Base-by-base conservation (phyloP, 2,329 filamentous ascomycete species). In the Teratosphaeriaceae sp. region DNA sequence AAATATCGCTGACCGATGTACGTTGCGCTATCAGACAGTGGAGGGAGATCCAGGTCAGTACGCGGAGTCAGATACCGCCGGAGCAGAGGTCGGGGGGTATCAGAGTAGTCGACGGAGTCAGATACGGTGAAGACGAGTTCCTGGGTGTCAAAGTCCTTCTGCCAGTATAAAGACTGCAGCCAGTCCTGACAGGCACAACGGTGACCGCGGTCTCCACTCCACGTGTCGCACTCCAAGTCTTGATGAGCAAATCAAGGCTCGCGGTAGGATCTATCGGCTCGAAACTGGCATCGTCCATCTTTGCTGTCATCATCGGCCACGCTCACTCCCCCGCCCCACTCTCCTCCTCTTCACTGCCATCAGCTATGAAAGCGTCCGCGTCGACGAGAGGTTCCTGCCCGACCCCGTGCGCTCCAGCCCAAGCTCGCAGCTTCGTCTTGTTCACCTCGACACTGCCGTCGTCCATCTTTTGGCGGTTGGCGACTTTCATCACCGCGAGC, bases 401-500 rank as follows among this genome's bases (percentile, higher is more conserved):
- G 44, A 89, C 76, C 34, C 70, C 68, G 55, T 88, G 75, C 43
- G 65, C 67, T 37, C 73, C 69, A 9, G 83, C 78, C 80, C 86
- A 94, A 30, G 73, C 73, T 54, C 80, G 71, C 5, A 94, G 68
- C 46, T 68, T 76, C 6, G 70, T 70, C 57, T 77, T 79, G 38
- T 72, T 73, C 21, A 81, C 66, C n/a, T 75, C 64, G 29, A 66
- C 69, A 69, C 63, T 67, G 62, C 59, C 69, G 75, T 52, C 60
- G 16, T 63, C 60, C 16, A 71, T 76, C 57, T 82, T 69, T 53
- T 71, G 71, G 45, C 67, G 68, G 48, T 78, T 74, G 36, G 84
- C 71, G 26, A 92, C 69, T 7, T 76, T 81, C 87, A 96, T 95
- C 45, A 87, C 82, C 47, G 84, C 79, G 42, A 96, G 68, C 19